Conservation (phyloP, 2,329 filamentous ascomycete genomes). For the Colletotrichum abscissum region DNA sequence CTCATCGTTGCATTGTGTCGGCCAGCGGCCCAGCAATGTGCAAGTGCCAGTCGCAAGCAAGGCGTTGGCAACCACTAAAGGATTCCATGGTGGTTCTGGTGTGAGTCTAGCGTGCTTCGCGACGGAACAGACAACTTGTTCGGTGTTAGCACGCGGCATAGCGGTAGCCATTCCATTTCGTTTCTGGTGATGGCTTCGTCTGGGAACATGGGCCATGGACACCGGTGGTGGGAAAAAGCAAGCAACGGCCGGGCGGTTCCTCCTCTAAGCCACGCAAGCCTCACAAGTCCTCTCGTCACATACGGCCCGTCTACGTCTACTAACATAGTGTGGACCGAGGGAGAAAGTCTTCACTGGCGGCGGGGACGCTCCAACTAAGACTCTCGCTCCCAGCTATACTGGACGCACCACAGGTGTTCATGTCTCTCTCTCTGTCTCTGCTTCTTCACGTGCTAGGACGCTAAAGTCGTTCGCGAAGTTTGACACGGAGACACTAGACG, state of each 20-base stretch:
- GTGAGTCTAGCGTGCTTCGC: conserved; percentile 33
- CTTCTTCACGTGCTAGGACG: conserved; percentile 22
- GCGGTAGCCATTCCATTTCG: conserved; percentile 8
- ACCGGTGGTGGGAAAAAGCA: conserved; percentile 20
- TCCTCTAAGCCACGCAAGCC: conserved; percentile 14
- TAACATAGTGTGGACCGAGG: neutral
- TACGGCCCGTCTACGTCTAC: neutral
- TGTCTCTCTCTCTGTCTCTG: conserved; percentile 10
- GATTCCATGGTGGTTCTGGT: conserved; percentile 33
- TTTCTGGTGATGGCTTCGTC: conserved; percentile 22
- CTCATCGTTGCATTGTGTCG: conserved; percentile 7
- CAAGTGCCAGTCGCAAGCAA: conserved; percentile 7
- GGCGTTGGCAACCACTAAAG: conserved; percentile 16
- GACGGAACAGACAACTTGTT: conserved; percentile 27
- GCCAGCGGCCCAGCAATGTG: conserved; percentile 13
- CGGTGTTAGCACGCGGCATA: conserved; percentile 28
- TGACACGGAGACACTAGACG: conserved; percentile 32
- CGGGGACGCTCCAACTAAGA: neutral
- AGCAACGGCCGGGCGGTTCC: conserved; percentile 14
- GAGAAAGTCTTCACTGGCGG: conserved; percentile 1
- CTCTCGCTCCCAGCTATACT: neutral
- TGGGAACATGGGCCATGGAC: neutral
- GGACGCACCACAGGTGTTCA: neutral
- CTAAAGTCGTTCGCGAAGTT: conserved; percentile 24
- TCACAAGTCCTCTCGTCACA: conserved; percentile 10